A percentile compares a stretch with the other conserved stretches of the same genome.
Conservation (phyloP, 176 grass and related monocot genomes). For the Leersia perrieri region DNA sequence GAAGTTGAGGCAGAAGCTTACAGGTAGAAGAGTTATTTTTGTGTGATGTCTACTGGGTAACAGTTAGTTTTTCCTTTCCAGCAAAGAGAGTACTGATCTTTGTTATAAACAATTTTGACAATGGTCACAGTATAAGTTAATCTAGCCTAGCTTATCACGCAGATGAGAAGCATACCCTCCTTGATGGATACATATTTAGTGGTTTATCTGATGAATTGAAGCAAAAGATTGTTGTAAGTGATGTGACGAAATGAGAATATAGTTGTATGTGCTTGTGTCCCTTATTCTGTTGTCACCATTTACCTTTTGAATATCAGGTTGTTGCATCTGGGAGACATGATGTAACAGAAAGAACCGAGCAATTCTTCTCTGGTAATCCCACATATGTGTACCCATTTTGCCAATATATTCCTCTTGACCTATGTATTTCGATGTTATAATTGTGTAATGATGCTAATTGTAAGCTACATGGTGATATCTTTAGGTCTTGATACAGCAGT, state of each 20-base stretch:
- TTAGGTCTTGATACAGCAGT: conserved; percentile 62
- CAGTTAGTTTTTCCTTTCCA: not conserved
- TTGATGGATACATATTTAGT: conserved; percentile 74
- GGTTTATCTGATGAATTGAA: conserved; percentile 63
- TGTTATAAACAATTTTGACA: conserved; percentile 4
- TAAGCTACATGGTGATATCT: conserved; percentile 27
- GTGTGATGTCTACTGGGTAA: not conserved
- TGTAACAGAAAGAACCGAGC: conserved; percentile 37
- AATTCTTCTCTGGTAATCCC: conserved; percentile 64
- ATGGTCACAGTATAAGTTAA: not conserved
- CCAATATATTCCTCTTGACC: conserved; percentile 14
- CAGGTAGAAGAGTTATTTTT: conserved; percentile 38
- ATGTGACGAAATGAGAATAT: conserved; percentile 2
- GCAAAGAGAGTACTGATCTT: conserved; percentile 7
- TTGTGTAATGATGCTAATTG: conserved; percentile 10
- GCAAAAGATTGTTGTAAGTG: conserved; percentile 70
- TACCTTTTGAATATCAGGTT: conserved; percentile 46
- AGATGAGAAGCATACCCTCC: conserved; percentile 47
- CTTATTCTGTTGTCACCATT: conserved; percentile 21
- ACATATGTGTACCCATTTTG: conserved; percentile 6
- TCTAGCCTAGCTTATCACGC: conserved; percentile 19
- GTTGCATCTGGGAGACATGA: conserved; percentile 74
- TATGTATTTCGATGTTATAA: conserved; percentile 9
- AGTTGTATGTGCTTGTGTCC: not conserved
- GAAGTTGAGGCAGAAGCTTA: conserved; percentile 55